Conservation (phyloP, 2,329 filamentous ascomycete species). For the Diaporthe sp. region DNA sequence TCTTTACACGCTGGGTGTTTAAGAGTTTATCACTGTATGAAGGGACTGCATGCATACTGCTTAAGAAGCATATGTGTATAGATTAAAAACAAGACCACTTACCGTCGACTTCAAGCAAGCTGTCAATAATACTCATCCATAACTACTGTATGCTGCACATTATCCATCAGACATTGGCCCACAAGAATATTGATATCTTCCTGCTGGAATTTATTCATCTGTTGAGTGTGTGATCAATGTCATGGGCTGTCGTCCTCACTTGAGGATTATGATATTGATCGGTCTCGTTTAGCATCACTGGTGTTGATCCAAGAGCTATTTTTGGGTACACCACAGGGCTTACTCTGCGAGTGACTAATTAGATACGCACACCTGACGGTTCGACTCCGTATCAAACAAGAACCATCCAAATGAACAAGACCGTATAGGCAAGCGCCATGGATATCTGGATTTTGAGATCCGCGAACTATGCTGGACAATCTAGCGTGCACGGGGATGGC, state of each 20-base stretch:
- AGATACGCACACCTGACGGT: neutral
- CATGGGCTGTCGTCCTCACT: neutral
- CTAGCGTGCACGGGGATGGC: neutral
- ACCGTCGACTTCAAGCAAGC: too few relatives aligned
- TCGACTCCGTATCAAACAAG: neutral
- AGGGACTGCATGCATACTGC: too few relatives aligned
- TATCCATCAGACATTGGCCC: too few relatives aligned
- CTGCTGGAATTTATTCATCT: neutral
- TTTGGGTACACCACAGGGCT: neutral
- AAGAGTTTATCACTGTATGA: too few relatives aligned
- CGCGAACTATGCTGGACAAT: neutral
- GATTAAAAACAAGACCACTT: too few relatives aligned
- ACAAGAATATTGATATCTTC: too few relatives aligned
- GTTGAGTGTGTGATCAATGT: neutral
- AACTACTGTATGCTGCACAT: too few relatives aligned
- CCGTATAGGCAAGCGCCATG: neutral
- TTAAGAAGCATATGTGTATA: too few relatives aligned
- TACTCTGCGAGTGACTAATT: neutral
- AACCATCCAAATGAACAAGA: neutral
- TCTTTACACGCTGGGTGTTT: too few relatives aligned
- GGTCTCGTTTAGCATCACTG: neutral
- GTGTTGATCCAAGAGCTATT: neutral
- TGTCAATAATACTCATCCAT: too few relatives aligned
- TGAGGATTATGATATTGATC: neutral
- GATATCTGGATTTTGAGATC: neutral